phyloP scores from a whole-genome alignment of 2,329 filamentous ascomycete species.

The Aspergillus sp. region DNA sequence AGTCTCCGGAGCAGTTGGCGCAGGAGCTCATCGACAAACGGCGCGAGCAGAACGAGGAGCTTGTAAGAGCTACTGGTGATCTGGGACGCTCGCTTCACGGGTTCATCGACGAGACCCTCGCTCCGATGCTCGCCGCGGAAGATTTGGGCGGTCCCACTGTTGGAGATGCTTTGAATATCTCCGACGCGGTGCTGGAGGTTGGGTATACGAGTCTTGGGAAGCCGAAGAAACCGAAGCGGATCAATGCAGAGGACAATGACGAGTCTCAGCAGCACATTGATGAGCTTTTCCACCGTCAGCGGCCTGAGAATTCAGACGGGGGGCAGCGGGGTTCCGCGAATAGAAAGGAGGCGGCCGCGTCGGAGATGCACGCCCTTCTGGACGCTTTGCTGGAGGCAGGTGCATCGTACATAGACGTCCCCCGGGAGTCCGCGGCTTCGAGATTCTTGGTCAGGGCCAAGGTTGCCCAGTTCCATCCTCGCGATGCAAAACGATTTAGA shows the following conservation, averaged over 20 bases:
- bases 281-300: constrained; percentile 37
- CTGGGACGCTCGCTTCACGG: constrained; percentile 56
- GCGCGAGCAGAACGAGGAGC: constrained; percentile 47
- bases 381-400: constrained; percentile 38
- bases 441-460: constrained; percentile 47
- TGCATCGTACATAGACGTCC: constrained; percentile 40
- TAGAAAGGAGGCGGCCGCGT: constrained; percentile 40
- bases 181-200: constrained; percentile 43
- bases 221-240: constrained; percentile 29
- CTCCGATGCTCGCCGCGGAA: constrained; percentile 70
- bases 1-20: constrained; percentile 52
- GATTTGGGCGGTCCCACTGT: constrained; percentile 75
- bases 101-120: constrained; percentile 64
- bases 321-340: constrained; percentile 19
- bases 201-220: constrained; percentile 48
- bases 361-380: constrained; percentile 40
- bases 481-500: constrained; percentile 43
- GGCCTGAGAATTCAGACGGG: constrained; percentile 13
- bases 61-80: constrained; percentile 51
- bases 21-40: constrained; percentile 55
- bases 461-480: constrained; percentile 48
- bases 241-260: constrained; percentile 21
- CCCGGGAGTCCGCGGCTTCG: constrained; percentile 43
- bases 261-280: constrained; percentile 42
- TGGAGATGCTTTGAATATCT: constrained; percentile 60